Base-by-base conservation (phyloP, 805 yeast species). In the Metschnikowia matae region DNA sequence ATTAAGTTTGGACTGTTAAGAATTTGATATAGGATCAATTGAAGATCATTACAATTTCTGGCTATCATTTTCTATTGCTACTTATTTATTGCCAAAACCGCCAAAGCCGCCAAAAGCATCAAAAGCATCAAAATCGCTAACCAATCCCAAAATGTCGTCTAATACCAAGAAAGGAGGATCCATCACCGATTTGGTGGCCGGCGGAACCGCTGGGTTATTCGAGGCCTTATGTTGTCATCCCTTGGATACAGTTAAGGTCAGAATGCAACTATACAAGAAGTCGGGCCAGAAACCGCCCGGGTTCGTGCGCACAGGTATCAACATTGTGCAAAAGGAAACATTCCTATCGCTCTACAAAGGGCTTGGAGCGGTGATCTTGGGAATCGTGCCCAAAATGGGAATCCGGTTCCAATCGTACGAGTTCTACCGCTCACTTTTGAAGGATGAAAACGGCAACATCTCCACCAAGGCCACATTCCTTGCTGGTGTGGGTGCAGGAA, bases 201-300 rank as follows among this genome's bases (percentile, higher is more conserved):
- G 99, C 61, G 99, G 99, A 62, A 83, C 92, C 6, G 99, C 99
- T 13, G 99, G 99, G 52, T 76, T 92, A 53, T 89, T 91, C 65
- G 99, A 92, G 76, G 99, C 98, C n/a, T 77, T 94, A 55, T 84
- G 92, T 68, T 92, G 99, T 68, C 99, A 92, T 69, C 98, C 98
- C n/a, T 79, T 92, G 61, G 99, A 92, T 67, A 92, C 99, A 38
- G 88, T 92, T 67, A 92, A 92, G 71, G 99, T 92, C 54, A 83
- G 98, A 65, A 92, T 92, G 98, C 98, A 92, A 70, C 79, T 92
- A 61, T 85, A 86, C 66, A 81, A 82, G 63, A 85, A 84, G 64
- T 69, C 79, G 3, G 82, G 85, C n/a, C 77, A 79, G 44, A 87
- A 85, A 65, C 84, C 90, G 18, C 94, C 96, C 3, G 97, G 98